These are phyloP conservation scores for Fonsecaea monophora DNA, from an alignment of 2,329 filamentous ascomycete species.

Conservation along the genomic window DNA sequence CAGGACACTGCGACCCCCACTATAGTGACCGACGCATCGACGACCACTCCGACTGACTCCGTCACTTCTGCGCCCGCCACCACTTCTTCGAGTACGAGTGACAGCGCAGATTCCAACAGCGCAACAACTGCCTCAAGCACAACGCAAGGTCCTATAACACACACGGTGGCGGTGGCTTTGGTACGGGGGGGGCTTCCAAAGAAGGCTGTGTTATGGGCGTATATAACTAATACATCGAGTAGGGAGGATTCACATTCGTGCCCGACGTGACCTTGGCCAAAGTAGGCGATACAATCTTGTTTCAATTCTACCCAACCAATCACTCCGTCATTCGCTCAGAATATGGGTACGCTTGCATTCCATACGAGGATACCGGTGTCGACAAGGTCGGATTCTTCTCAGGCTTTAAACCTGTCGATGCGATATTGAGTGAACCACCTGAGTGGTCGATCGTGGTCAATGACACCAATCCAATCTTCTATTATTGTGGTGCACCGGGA, in stretches of 20 bases:
- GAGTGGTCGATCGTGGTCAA: slow-evolving; percentile 59
- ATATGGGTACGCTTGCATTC: slow-evolving; percentile 67
- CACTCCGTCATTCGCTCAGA: slow-evolving; percentile 70
- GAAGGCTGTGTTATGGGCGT: neutral
- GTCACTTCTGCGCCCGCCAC: slow-evolving; percentile 5
- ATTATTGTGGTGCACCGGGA: slow-evolving; percentile 71
- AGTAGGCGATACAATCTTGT: slow-evolving; percentile 45
- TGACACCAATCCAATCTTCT: slow-evolving; percentile 69
- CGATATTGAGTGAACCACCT: slow-evolving; percentile 54
- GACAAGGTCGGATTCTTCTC: slow-evolving; percentile 63
- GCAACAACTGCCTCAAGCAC: slow-evolving; percentile 25
- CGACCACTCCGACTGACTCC: slow-evolving; percentile 10
- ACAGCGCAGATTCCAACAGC: slow-evolving; percentile 9
- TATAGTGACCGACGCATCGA: slow-evolving; percentile 13
- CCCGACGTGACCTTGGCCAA: slow-evolving; percentile 36
- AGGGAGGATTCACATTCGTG: slow-evolving; percentile 37
- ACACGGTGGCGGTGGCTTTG: slow-evolving; percentile 34
- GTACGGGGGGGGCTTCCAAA: slow-evolving; percentile 22
- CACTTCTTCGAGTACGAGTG: slow-evolving; percentile 2
- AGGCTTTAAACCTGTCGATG: slow-evolving; percentile 56
- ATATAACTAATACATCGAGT: slow-evolving; percentile 7
- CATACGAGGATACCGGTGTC: slow-evolving; percentile 61
- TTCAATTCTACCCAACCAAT: slow-evolving; percentile 67
- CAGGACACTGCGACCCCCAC: slow-evolving; percentile 17
- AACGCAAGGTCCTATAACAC: slow-evolving; percentile 33